Evolutionary conservation across 1,139 yeast species (phyloP).

Genomic region (Kodamaea arcana): DNA sequence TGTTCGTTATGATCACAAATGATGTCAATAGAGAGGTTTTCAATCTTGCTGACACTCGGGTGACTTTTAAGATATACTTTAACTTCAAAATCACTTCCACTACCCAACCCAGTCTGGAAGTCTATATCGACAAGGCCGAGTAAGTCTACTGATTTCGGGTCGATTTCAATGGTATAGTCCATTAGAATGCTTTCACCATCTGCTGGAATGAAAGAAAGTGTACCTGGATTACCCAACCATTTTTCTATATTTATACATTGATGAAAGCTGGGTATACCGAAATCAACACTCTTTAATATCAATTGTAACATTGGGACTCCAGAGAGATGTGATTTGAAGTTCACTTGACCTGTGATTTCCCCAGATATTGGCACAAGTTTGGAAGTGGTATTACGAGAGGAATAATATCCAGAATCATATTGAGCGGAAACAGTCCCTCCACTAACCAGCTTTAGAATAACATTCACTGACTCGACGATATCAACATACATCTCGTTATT

Average conservation of each 20-base stretch:
- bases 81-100: slow-evolving; percentile 73
- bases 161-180: slow-evolving; percentile 59
- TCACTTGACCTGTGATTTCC: slow-evolving; percentile 60
- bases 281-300: slow-evolving; percentile 38
- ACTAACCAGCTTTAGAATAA: slow-evolving; percentile 31
- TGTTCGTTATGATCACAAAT: slow-evolving; percentile 20
- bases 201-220: slow-evolving; percentile 76
- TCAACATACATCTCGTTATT: slow-evolving; percentile 84
- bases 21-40: slow-evolving; percentile 52
- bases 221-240: slow-evolving; percentile 40
- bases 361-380: slow-evolving; percentile 47
- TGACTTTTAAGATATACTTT: slow-evolving; percentile 51
- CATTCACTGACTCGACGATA: slow-evolving; percentile 55
- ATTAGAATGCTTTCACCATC: slow-evolving; percentile 72
- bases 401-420: slow-evolving; percentile 18
- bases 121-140: slow-evolving; percentile 61
- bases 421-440: slow-evolving; percentile 2
- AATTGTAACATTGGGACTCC: slow-evolving; percentile 74
- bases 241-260: slow-evolving; percentile 48
- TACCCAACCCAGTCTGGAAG: slow-evolving; percentile 59
- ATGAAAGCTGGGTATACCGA: slow-evolving; percentile 55
- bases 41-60: slow-evolving; percentile 51
- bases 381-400: slow-evolving; percentile 11
- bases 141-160: slow-evolving; percentile 20
- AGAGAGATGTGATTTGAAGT: slow-evolving; percentile 62